Percentiles rank a stretch among this genome's conserved stretches.
Conservation (phyloP, 2,329 filamentous ascomycete species). For the Alternaria burnsii region DNA sequence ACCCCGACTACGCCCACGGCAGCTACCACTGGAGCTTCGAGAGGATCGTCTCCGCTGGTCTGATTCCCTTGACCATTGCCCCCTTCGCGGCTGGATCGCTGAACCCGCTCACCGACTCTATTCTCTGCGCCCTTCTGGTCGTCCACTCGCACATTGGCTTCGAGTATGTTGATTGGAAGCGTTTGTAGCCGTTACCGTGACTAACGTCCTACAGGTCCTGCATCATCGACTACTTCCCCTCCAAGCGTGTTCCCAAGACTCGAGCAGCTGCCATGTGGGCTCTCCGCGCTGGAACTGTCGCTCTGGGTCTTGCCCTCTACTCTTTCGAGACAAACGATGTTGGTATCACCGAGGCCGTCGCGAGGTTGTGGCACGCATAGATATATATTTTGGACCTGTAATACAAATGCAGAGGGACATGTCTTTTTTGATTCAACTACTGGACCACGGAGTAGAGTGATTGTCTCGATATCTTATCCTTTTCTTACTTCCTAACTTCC, state of each 20-base stretch:
- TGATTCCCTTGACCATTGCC: conserved; percentile 86
- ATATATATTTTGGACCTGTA: neutral
- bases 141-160: conserved; percentile 97
- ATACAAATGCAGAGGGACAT: conserved; percentile 9
- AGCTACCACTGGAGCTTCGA: conserved; percentile 99
- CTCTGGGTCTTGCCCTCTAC: conserved; percentile 89
- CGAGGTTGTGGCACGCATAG: conserved; percentile 87
- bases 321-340: conserved; percentile 99
- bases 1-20: conserved; percentile 79
- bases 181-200: conserved; percentile 1
- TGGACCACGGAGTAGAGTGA: no score
- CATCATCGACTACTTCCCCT: conserved; percentile 91
- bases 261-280: conserved; percentile 77
- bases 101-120: conserved; percentile 86
- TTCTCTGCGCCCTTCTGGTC: conserved; percentile 82
- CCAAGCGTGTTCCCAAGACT: conserved; percentile 71
- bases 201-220: conserved; percentile 61
- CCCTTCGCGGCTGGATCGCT: conserved; percentile 92
- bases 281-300: conserved; percentile 78
- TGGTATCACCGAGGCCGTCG: conserved; percentile 87
- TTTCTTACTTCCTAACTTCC: no score
- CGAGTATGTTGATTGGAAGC: conserved; percentile 63
- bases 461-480: no score
- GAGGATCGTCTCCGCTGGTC: conserved; percentile 76
- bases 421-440: neutral